phyloP scores from a whole-genome alignment of 352 stramenopile genomes.

The Chrysophaeum taylorii region DNA sequence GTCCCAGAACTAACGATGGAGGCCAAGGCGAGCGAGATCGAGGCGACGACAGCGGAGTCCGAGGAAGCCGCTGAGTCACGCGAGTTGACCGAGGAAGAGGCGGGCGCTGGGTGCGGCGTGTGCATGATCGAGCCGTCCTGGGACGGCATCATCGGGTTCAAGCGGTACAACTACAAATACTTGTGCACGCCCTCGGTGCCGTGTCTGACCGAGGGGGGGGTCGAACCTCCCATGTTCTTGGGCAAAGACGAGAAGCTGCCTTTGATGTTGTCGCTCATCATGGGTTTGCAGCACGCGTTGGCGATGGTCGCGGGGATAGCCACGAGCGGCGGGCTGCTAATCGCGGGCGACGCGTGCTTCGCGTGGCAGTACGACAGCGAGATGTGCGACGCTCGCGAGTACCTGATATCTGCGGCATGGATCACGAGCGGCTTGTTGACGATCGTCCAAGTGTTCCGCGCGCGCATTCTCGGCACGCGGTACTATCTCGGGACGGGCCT shows the following conservation, averaged over 20 bases:
- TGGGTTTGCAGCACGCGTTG: constrained; percentile 50
- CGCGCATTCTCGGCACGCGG: constrained; percentile 35
- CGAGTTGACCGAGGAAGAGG: too few relatives aligned
- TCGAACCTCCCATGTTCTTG: constrained; percentile 23
- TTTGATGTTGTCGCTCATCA: constrained; percentile 40
- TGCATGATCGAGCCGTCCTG: too few relatives aligned
- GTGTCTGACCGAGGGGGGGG: constrained; percentile 25
- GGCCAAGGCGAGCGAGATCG: too few relatives aligned
- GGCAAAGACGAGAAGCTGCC: constrained; percentile 40
- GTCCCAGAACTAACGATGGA: too few relatives aligned
- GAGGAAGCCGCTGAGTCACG: too few relatives aligned
- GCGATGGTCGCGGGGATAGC: constrained; percentile 52
- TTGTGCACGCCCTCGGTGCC: constrained; percentile 40
- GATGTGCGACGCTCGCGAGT: constrained; percentile 36
- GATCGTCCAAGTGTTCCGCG: constrained; percentile 42
- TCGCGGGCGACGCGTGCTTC: constrained; percentile 36
- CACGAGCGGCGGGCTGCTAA: constrained; percentile 42
- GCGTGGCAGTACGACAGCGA: constrained; percentile 27
- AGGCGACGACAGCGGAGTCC: too few relatives aligned
- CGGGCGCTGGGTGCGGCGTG: too few relatives aligned
- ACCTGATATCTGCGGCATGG: constrained; percentile 42
- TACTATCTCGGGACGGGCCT: constrained; percentile 43
- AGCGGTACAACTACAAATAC: neutral
- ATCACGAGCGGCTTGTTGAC: constrained; percentile 45
- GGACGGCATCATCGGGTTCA: neutral